phyloP scores from a whole-genome alignment of 176 grass and related monocot genomes.

The Oryza meridionalis region DNA sequence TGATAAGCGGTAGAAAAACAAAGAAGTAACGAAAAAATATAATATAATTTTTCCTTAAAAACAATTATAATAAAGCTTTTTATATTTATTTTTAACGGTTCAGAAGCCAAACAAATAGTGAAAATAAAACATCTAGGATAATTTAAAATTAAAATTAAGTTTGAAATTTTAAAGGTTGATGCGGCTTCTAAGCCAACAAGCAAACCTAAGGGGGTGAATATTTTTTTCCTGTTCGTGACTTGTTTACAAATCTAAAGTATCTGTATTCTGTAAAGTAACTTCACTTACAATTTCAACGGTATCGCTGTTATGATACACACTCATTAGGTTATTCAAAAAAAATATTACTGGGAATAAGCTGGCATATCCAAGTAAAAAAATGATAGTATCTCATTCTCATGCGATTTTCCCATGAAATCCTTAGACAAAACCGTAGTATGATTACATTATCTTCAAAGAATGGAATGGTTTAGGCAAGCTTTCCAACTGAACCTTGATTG shows the following conservation, averaged over 20 bases:
- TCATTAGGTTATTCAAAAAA: neutral
- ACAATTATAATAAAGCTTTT: too few relatives aligned
- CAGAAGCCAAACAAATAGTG: too few relatives aligned
- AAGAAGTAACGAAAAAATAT: too few relatives aligned
- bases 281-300: neutral
- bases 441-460: neutral
- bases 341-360: neutral
- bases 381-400: neutral
- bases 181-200: too few relatives aligned
- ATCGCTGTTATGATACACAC: neutral
- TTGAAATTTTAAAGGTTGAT: too few relatives aligned
- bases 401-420: neutral
- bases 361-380: neutral
- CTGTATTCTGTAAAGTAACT: neutral
- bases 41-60: too few relatives aligned
- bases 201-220: too few relatives aligned
- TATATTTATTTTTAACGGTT: too few relatives aligned
- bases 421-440: neutral
- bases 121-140: too few relatives aligned
- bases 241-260: neutral
- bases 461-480: neutral
- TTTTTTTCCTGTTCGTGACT: too few relatives aligned
- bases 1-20: too few relatives aligned
- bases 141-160: too few relatives aligned
- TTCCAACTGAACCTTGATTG: slow-evolving; percentile 30